Conservation (phyloP, 345 rosid genomes). For the Abelmoschus esculentus region DNA sequence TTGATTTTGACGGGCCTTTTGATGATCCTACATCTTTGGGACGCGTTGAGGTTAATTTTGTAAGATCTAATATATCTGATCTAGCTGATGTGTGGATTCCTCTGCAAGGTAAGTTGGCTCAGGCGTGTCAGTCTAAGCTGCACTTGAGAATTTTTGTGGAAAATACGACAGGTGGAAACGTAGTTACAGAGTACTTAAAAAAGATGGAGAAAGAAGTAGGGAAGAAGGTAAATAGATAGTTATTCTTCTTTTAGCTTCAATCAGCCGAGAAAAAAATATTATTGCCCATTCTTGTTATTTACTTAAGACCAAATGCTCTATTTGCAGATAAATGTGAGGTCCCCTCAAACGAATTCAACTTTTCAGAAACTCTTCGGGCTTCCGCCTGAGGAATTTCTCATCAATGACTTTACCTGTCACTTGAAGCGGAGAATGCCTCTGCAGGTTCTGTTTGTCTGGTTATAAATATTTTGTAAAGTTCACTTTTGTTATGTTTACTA, state of each 20-base stretch:
- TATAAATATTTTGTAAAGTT: constrained; percentile 1
- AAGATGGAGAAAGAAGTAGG: constrained; percentile 99
- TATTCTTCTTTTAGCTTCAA: constrained; percentile 9
- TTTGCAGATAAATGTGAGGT: constrained; percentile 74
- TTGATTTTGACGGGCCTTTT: constrained; percentile 91
- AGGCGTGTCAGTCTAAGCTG: constrained; percentile 86
- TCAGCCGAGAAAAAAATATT: constrained; percentile 6
- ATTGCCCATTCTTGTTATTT: not conserved
- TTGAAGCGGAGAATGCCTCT: constrained; percentile 84
- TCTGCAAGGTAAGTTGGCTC: constrained; percentile 79
- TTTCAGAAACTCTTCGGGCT: constrained; percentile 95
- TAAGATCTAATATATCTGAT: constrained; percentile 73
- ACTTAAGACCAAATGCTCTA: constrained; percentile 6
- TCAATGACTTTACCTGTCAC: constrained; percentile 96
- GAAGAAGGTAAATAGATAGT: constrained; percentile 54
- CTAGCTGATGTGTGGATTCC: constrained; percentile 89
- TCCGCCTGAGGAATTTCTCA: constrained; percentile 90
- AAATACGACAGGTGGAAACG: constrained; percentile 77
- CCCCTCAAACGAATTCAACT: constrained; percentile 94
- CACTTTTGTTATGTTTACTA: not conserved
- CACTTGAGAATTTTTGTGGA: constrained; percentile 80
- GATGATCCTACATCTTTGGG: constrained; percentile 82
- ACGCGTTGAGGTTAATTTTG: constrained; percentile 73
- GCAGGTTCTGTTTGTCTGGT: constrained; percentile 47
- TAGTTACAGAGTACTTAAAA: constrained; percentile 68